Percentiles rank a stretch among this genome's conserved stretches.
Evolutionary conservation across 768 basidiomycete species (phyloP).

Genomic region (Daedaleopsis nitida): DNA sequence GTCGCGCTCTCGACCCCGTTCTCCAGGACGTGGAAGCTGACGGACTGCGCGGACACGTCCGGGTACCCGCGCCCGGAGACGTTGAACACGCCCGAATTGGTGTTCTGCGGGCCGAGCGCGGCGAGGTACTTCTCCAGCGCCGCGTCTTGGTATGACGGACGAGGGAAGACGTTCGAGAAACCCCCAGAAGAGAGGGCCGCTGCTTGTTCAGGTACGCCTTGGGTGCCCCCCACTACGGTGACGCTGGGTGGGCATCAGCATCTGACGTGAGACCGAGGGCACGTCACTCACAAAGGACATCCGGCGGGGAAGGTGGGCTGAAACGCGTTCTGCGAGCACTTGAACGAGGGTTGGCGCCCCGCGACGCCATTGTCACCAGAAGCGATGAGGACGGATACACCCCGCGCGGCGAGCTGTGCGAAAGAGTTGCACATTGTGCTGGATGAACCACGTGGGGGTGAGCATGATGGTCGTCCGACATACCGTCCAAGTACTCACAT

Average conservation of each 20-base stretch:
- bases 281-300: conserved; percentile 35
- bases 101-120: conserved; percentile 53
- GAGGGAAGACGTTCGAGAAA: conserved; percentile 63
- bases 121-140: conserved; percentile 49
- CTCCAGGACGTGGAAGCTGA: conserved; percentile 30
- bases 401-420: conserved; percentile 37
- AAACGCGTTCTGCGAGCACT: conserved; percentile 43
- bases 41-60: conserved; percentile 45
- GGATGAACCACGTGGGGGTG: not conserved
- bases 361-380: conserved; percentile 41
- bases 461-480: not conserved
- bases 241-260: conserved; percentile 27
- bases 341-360: conserved; percentile 20
- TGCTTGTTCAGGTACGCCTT: conserved; percentile 51
- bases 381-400: conserved; percentile 37
- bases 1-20: conserved; percentile 4
- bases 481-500: not conserved
- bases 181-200: conserved; percentile 68
- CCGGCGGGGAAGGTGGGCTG: conserved; percentile 37
- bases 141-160: conserved; percentile 53
- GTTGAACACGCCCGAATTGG: conserved; percentile 40
- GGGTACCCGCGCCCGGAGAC: conserved; percentile 47
- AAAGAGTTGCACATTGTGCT: conserved; percentile 37
- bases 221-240: conserved; percentile 70
- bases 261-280: not conserved